Percentiles rank a stretch among this genome's conserved stretches.
Evolutionary conservation across 441 rosid species (phyloP).

Genomic region (Brassica balearica): DNA sequence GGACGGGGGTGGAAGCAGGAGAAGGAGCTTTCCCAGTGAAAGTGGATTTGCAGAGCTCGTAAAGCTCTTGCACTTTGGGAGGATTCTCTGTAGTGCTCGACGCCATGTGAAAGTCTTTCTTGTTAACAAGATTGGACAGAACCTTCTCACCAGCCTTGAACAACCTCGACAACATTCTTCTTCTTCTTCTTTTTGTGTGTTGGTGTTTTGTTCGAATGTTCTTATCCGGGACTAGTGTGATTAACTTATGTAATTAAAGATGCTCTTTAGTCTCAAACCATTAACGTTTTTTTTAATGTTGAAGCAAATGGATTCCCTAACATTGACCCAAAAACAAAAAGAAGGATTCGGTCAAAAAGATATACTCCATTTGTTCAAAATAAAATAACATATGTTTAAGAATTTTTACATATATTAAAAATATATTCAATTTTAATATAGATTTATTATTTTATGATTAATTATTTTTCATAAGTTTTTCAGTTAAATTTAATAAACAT

Average conservation of each 20-base stretch:
- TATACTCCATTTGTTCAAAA: too few species aligned
- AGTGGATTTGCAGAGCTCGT: constrained; percentile 64
- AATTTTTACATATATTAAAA: too few species aligned
- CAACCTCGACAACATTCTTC: constrained; percentile 55
- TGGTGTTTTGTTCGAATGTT: constrained; percentile 37
- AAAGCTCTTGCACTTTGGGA: constrained; percentile 70
- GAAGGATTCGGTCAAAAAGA: neutral
- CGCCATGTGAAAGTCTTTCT: constrained; percentile 55
- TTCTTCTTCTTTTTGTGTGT: constrained; percentile 9
- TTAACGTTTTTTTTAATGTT: neutral
- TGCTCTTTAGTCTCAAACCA: neutral
- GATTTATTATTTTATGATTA: too few species aligned
- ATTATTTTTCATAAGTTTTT: too few species aligned
- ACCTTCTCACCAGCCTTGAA: constrained; percentile 59
- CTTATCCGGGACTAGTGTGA: constrained; percentile 33
- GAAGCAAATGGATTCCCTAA: neutral
- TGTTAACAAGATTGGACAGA: constrained; percentile 38
- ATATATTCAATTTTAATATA: too few species aligned
- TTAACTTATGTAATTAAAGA: constrained; percentile 2
- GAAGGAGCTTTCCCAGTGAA: constrained; percentile 66
- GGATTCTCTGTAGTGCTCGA: constrained; percentile 45
- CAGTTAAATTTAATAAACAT: too few species aligned
- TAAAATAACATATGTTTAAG: too few species aligned
- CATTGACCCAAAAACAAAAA: neutral
- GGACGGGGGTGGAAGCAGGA: constrained; percentile 54